Conservation (phyloP, 257 asterid genomes). For the Linaria vulgaris region DNA sequence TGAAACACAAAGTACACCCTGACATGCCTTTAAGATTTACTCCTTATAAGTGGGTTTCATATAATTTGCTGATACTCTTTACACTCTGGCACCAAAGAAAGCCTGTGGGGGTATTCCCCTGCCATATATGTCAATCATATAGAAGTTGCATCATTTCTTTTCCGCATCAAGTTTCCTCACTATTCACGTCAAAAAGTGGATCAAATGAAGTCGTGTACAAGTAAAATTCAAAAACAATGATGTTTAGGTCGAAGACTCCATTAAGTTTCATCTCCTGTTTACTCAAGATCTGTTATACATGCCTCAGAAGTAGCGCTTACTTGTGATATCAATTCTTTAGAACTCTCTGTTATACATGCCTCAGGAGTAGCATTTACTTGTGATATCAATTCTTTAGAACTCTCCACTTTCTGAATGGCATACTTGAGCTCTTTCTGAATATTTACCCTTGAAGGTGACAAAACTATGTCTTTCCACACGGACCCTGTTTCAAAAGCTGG, state of each 20-base stretch:
- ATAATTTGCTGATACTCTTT: slow-evolving; percentile 14
- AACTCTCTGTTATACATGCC: slow-evolving; percentile 38
- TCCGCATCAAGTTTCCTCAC: slow-evolving; percentile 4
- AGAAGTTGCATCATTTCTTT: slow-evolving; percentile 17
- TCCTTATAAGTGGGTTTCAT: slow-evolving; percentile 4
- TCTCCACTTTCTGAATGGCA: slow-evolving; percentile 75
- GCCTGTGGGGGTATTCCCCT: neutral
- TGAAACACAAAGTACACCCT: slow-evolving; percentile 5
- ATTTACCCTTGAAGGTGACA: slow-evolving; percentile 90
- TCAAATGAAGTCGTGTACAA: neutral
- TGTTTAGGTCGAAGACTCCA: slow-evolving; percentile 8
- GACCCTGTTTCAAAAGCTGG: slow-evolving; percentile 82
- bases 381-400: slow-evolving; percentile 30
- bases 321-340: slow-evolving; percentile 29
- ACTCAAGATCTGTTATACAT: slow-evolving; percentile 6
- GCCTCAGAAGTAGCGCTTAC: slow-evolving; percentile 7
- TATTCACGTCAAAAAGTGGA: slow-evolving; percentile 13
- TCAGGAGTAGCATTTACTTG: slow-evolving; percentile 10
- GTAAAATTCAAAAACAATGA: neutral
- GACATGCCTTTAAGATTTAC: slow-evolving; percentile 8
- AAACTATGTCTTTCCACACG: slow-evolving; percentile 89
- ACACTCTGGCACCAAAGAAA: slow-evolving; percentile 5
- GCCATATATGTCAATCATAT: neutral
- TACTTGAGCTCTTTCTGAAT: slow-evolving; percentile 91
- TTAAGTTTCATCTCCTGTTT: neutral